Conservation (phyloP, 495 filamentous ascomycete species). For the Neurospora terricola region DNA sequence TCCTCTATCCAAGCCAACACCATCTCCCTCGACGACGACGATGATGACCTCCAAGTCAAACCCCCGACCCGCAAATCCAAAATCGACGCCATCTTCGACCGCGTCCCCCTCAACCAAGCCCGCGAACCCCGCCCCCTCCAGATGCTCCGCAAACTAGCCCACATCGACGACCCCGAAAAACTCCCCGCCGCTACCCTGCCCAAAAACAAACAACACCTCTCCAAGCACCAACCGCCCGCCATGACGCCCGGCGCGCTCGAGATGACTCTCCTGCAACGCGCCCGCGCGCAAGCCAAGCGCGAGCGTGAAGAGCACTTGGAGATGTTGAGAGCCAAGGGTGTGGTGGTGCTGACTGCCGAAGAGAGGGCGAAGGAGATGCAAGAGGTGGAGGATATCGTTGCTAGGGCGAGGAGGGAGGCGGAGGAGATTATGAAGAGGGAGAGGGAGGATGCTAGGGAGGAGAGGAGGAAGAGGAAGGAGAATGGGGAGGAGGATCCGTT, state of each 20-base stretch:
- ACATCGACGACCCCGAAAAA: constrained; percentile 50
- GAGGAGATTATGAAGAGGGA: constrained; percentile 71
- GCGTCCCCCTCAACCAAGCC: constrained; percentile 45
- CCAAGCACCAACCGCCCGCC: constrained; percentile 20
- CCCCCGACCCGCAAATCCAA: constrained; percentile 23
- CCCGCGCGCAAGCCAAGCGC: constrained; percentile 66
- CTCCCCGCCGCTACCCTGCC: constrained; percentile 6
- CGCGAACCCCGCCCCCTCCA: constrained; percentile 57
- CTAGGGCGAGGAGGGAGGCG: constrained; percentile 71
- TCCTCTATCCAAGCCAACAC: constrained; percentile 13
- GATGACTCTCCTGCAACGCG: constrained; percentile 52
- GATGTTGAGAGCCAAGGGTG: constrained; percentile 64
- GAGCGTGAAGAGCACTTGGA: constrained; percentile 74
- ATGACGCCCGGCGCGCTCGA: constrained; percentile 65
- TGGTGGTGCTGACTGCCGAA: constrained; percentile 76
- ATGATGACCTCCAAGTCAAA: constrained; percentile 31
- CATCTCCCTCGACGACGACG: constrained; percentile 25
- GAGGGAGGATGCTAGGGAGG: constrained; percentile 55
- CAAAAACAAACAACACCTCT: constrained; percentile 16
- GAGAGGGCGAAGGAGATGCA: constrained; percentile 68
- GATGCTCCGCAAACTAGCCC: constrained; percentile 61
- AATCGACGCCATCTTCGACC: constrained; percentile 57
- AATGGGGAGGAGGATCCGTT: constrained; percentile 41
- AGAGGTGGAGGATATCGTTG: constrained; percentile 77
- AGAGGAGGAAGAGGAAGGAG: constrained; percentile 38